phyloP scores from a whole-genome alignment of 208 protist species.

The Polymyxa betae region DNA sequence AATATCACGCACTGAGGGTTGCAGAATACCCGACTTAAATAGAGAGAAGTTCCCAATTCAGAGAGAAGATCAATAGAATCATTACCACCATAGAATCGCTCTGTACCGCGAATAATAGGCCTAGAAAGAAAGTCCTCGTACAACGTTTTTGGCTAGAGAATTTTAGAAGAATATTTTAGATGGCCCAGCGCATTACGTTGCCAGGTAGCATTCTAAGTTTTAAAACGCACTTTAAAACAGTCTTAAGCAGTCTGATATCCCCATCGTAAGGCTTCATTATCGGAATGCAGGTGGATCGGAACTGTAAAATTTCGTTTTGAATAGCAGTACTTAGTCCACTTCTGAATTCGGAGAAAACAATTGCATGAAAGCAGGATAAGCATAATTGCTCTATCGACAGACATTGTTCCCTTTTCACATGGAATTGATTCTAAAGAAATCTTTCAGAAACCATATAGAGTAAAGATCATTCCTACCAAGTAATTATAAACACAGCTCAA shows the following conservation, averaged over 20 bases:
- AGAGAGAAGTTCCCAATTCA: background rate
- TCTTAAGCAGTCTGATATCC: background rate
- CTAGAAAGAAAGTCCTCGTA: background rate
- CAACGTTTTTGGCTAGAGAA: background rate
- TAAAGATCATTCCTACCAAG: background rate
- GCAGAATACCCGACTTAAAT: background rate
- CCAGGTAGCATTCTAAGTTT: background rate
- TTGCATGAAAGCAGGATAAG: background rate
- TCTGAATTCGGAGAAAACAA: background rate
- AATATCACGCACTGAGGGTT: background rate
- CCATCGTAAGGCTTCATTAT: background rate
- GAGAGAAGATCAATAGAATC: background rate
- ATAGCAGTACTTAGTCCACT: background rate
- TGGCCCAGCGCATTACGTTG: background rate
- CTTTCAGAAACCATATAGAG: background rate
- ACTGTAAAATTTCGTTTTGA: too few relatives aligned
- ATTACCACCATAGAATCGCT: background rate
- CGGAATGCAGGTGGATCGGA: background rate
- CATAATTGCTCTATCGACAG: background rate
- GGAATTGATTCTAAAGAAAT: background rate
- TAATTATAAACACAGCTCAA: background rate
- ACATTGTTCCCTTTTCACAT: background rate
- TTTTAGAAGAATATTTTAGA: background rate
- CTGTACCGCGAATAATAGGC: background rate
- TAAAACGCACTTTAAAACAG: background rate